Evolutionary conservation across 1,284 basidiomycete genomes (phyloP), one percentile per base, ranked within the genome.

Genomic region (Cerrena zonata): DNA sequence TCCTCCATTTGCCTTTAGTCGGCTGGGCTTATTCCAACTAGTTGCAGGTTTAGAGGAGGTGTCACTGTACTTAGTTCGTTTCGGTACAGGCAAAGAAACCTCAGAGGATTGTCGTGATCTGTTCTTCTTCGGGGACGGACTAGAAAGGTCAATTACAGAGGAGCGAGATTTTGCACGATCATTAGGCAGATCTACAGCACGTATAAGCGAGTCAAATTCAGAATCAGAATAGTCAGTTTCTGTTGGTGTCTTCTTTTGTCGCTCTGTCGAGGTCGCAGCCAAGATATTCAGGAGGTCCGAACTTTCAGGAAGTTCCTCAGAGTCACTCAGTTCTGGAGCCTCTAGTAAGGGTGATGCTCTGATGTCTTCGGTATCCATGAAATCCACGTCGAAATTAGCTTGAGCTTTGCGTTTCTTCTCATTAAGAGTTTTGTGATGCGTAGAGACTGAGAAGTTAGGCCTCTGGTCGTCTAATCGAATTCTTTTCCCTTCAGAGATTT

Each of bases 381-480:
- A 74, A 45, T 78, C 66, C n/a, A 84, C 54, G 52, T 79, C 70
- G 55, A 82, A 82, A 53, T 78, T 69, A 7, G 64, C 47, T 51
- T 68, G 74, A 18, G 55, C 60, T 60, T 46, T 49, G 26, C 23
- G 42, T 23, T 67, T 72, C 52, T 58, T 60, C 48, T 62, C 48
- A 37, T 26, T 51, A 15, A 15, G 24, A 26, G 10, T 11, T 15
- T 15, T 7, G 30, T 13, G 22, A 21, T 3, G 15, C 12, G 37
- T 36, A 3, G 36, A 34, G 34, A 4, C 10, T 39, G 47, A 48
- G 22, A 21, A 18, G 4, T 13, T 10, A n/a, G 25, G 18, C 21
- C 15, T 40, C 34, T 52, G 45, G 11, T 68, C 58, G 5, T 72
- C 67, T 12, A 78, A 56, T 60, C 79, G 82, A 58, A 79, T 63